Conservation (phyloP, 2,329 filamentous ascomycete genomes). For the Chaetomium globosum region DNA sequence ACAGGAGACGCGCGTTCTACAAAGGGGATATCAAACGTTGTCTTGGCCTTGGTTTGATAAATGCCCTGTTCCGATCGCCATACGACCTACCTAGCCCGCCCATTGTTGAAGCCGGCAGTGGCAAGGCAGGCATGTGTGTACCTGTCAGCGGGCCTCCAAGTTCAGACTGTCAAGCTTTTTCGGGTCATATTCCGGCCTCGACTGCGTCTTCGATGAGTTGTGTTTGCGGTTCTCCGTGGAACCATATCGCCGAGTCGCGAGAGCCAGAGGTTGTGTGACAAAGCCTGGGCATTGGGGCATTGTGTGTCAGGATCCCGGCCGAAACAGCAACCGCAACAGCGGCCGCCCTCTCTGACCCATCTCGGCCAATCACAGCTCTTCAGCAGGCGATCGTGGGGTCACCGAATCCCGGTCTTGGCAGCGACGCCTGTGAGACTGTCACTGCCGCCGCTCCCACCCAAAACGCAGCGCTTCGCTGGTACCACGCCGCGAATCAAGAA, state of each 20-base stretch:
- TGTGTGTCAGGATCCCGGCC: constrained; percentile 37
- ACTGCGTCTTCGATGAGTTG: not conserved
- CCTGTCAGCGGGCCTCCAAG: not conserved
- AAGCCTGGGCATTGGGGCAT: constrained; percentile 15
- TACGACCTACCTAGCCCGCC: not conserved
- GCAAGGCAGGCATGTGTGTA: too few species aligned
- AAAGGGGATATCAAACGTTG: not conserved
- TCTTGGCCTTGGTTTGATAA: not conserved
- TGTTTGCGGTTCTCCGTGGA: not conserved
- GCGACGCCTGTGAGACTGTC: constrained; percentile 4
- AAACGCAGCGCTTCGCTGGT: constrained; percentile 10
- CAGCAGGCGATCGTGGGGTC: not conserved
- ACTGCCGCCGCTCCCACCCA: constrained; percentile 13
- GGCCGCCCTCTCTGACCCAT: constrained; percentile 9
- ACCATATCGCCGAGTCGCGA: not conserved
- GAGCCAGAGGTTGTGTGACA: not conserved
- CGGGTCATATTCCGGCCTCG: not conserved
- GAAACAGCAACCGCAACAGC: constrained; percentile 37
- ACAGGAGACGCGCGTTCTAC: not conserved
- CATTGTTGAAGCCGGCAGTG: not conserved
- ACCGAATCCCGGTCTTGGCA: constrained; percentile 23
- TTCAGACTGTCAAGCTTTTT: not conserved
- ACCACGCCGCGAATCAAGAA: constrained; percentile 10
- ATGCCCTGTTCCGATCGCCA: not conserved
- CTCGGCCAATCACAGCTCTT: constrained; percentile 29